Evolutionary conservation across 129 eudicot species (phyloP).

Genomic region (Artemisia argyi): DNA sequence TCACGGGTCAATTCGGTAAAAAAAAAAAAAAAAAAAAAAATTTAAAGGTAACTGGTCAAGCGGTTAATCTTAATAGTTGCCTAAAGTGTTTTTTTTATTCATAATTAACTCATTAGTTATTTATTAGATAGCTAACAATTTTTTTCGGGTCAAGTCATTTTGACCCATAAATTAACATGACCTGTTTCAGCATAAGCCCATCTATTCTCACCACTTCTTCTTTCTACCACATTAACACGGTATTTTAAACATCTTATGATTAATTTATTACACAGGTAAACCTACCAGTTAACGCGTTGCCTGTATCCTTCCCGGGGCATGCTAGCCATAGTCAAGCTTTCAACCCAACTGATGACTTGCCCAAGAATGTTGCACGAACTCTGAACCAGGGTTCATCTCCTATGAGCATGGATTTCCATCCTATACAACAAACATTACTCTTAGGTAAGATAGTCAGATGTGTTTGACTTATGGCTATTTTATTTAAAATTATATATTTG

Average conservation of each 20-base stretch:
- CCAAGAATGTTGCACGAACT: slow-evolving; percentile 45
- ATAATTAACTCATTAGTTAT: too few relatives aligned
- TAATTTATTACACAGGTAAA: slow-evolving; percentile 48
- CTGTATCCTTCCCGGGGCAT: slow-evolving; percentile 71
- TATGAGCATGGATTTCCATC: slow-evolving; percentile 74
- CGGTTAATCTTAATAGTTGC: too few relatives aligned
- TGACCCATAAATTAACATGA: too few relatives aligned
- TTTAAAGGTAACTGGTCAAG: too few relatives aligned
- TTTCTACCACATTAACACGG: slow-evolving; percentile 6
- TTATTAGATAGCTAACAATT: too few relatives aligned
- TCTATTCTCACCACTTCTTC: neutral
- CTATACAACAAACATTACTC: slow-evolving; percentile 50
- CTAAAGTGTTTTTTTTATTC: too few relatives aligned
- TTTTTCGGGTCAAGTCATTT: too few relatives aligned
- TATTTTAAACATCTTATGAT: neutral
- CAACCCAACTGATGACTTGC: slow-evolving; percentile 44
- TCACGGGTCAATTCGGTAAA: neutral
- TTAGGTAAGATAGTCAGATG: slow-evolving; percentile 38
- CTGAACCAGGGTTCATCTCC: slow-evolving; percentile 47
- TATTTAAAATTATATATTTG: neutral
- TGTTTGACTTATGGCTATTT: neutral
- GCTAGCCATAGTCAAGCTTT: slow-evolving; percentile 33
- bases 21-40: too few relatives aligned
- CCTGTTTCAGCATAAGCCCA: too few relatives aligned
- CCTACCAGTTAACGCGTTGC: slow-evolving; percentile 74